A percentile compares a stretch with the other conserved stretches of the same genome.
These are phyloP conservation scores for Paecilomyces dactylethromorphus DNA, from an alignment of 2,329 filamentous ascomycete species.

Conservation along the genomic window DNA sequence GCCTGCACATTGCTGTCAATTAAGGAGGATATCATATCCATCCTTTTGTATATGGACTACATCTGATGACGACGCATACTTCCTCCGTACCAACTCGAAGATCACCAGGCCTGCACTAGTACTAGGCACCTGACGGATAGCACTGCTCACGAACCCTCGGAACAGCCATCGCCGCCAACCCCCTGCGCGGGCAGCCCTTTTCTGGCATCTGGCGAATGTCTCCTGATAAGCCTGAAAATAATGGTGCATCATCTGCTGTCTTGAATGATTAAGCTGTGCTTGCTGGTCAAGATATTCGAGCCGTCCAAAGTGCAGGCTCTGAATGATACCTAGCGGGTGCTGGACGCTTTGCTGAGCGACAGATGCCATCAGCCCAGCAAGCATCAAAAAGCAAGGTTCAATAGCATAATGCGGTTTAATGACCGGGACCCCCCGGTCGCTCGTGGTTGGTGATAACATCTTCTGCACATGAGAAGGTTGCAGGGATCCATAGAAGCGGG, in stretches of 20 bases:
- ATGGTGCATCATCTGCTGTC: conserved; percentile 41
- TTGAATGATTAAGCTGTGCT: conserved; percentile 35
- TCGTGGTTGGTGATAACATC: conserved; percentile 18
- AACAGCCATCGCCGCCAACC: conserved; percentile 54
- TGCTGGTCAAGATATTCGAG: conserved; percentile 55
- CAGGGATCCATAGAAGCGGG: conserved; percentile 49
- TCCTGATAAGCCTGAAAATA: conserved; percentile 58
- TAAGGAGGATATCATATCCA: conserved; percentile 56
- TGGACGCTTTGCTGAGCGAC: conserved; percentile 53
- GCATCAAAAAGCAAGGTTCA: conserved; percentile 55
- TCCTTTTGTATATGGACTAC: conserved; percentile 50
- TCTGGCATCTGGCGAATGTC: conserved; percentile 50
- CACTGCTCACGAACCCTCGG: conserved; percentile 49
- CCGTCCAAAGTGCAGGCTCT: conserved; percentile 54
- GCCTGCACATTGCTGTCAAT: conserved; percentile 20
- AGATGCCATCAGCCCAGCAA: conserved; percentile 54
- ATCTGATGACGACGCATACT: conserved; percentile 51
- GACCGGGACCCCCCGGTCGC: conserved; percentile 30
- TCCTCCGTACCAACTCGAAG: conserved; percentile 57
- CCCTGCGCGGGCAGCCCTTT: conserved; percentile 44
- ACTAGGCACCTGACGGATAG: conserved; percentile 55
- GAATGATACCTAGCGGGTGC: conserved; percentile 53
- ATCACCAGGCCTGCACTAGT: conserved; percentile 59
- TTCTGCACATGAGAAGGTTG: conserved; percentile 19
- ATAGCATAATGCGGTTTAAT: conserved; percentile 59